phyloP scores from a whole-genome alignment of 176 grass and related monocot genomes.

The Miscanthus lutarioriparius region DNA sequence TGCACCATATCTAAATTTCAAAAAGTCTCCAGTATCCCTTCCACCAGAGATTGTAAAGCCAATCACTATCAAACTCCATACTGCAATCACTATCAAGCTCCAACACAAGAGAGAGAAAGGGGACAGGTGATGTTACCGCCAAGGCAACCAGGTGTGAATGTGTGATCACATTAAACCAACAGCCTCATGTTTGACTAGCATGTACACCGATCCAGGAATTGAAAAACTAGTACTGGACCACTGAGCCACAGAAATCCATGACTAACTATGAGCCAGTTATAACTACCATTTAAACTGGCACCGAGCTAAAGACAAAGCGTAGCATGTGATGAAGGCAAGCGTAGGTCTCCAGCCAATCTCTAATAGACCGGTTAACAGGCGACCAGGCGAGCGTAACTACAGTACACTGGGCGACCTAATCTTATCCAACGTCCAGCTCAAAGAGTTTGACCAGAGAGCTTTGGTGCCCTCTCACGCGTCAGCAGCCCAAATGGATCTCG shows the following conservation, averaged over 20 bases:
- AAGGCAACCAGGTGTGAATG: not conserved
- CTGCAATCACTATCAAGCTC: slow-evolving; percentile 5
- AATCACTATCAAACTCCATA: slow-evolving; percentile 20
- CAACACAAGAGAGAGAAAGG: not conserved
- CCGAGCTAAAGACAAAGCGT: not conserved
- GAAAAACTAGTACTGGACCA: not conserved
- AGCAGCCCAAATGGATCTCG: not conserved
- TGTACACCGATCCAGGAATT: not conserved
- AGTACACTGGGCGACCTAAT: not conserved
- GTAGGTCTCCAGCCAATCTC: not conserved
- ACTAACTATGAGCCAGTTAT: not conserved
- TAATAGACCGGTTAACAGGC: not conserved
- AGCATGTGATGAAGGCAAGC: not conserved
- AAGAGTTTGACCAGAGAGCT: not conserved
- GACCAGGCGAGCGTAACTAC: not conserved
- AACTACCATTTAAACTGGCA: not conserved
- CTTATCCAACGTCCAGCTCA: not conserved
- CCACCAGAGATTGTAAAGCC: slow-evolving; percentile 4
- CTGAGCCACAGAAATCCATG: not conserved
- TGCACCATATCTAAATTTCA: not conserved
- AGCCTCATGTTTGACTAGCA: slow-evolving; percentile 14
- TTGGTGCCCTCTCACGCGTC: not conserved
- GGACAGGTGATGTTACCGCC: not conserved
- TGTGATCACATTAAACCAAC: slow-evolving; percentile 17
- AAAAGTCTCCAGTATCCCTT: not conserved